phyloP scores from a whole-genome alignment of 1,284 basidiomycete species.

The Trametes hirsuta region DNA sequence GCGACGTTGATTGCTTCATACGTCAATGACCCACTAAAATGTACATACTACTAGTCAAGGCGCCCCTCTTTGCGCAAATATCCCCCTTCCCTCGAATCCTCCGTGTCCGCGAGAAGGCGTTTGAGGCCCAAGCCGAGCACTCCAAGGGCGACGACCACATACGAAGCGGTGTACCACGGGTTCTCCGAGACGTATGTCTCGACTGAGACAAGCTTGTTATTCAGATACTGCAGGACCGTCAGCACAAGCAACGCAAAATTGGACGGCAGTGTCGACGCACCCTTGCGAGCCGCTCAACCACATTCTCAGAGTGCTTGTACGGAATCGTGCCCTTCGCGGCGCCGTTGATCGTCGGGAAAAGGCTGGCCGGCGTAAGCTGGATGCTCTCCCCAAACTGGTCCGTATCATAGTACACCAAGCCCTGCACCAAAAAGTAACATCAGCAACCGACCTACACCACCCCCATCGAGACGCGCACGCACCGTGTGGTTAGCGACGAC shows the following conservation, averaged over 20 bases:
- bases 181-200: slow-evolving; percentile 50
- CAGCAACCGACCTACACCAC: slow-evolving; percentile 20
- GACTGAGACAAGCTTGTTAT: slow-evolving; percentile 47
- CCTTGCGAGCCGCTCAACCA: slow-evolving; percentile 66
- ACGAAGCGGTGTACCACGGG: slow-evolving; percentile 34
- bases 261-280: slow-evolving; percentile 45
- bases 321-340: slow-evolving; percentile 58
- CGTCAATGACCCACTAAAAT: slow-evolving; percentile 3
- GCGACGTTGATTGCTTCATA: neutral
- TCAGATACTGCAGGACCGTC: slow-evolving; percentile 48
- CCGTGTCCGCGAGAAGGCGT: slow-evolving; percentile 21
- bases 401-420: slow-evolving; percentile 68
- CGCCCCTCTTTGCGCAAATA: slow-evolving; percentile 24
- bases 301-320: slow-evolving; percentile 71
- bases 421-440: slow-evolving; percentile 40
- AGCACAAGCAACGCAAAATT: neutral
- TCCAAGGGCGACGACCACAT: slow-evolving; percentile 25
- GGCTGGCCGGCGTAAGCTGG: slow-evolving; percentile 53
- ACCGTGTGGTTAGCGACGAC: slow-evolving; percentile 84
- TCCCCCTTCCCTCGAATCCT: slow-evolving; percentile 23
- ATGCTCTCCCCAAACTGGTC: slow-evolving; percentile 58
- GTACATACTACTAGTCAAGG: slow-evolving; percentile 16
- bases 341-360: slow-evolving; percentile 76
- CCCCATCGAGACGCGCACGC: slow-evolving; percentile 31
- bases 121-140: slow-evolving; percentile 13